These are phyloP conservation scores for Magnaporthiopsis incrustans DNA, from an alignment of 2,329 filamentous ascomycete genomes.

Conservation along the genomic window DNA sequence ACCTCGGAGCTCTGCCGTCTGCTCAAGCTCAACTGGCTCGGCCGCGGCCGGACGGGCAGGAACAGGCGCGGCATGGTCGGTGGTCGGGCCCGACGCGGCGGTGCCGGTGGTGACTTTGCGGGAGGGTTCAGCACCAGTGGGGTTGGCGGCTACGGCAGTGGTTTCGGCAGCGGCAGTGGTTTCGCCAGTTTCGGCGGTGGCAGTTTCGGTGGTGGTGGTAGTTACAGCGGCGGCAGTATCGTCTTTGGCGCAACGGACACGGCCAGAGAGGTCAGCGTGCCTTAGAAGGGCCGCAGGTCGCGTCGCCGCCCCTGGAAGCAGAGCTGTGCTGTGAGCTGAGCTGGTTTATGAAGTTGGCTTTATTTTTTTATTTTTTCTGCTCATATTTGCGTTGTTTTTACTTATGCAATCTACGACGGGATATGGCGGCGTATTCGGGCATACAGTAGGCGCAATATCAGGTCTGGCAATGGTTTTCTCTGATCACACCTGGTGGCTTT, in stretches of 20 bases:
- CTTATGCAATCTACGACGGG: too few species aligned
- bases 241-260: not conserved
- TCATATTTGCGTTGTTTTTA: not conserved
- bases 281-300: slow-evolving; percentile 7
- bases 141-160: slow-evolving; percentile 1
- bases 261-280: slow-evolving; percentile 31
- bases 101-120: slow-evolving; percentile 14
- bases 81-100: slow-evolving; percentile 38
- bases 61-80: slow-evolving; percentile 88
- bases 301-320: too few species aligned
- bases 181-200: slow-evolving; percentile 11
- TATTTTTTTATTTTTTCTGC: not conserved
- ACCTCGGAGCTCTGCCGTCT: slow-evolving; percentile 79
- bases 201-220: slow-evolving; percentile 11
- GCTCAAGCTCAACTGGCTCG: slow-evolving; percentile 95
- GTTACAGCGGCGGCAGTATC: not conserved
- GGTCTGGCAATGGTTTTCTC: too few species aligned
- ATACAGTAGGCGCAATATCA: too few species aligned
- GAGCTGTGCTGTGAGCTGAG: not conserved
- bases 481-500: too few species aligned
- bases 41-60: slow-evolving; percentile 77
- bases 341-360: not conserved
- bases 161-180: slow-evolving; percentile 15
- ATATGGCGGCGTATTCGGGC: too few species aligned
- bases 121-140: not conserved